Evolutionary conservation across 2,329 filamentous ascomycete genomes (phyloP).

Genomic region (Neopestalotiopsis rosae): DNA sequence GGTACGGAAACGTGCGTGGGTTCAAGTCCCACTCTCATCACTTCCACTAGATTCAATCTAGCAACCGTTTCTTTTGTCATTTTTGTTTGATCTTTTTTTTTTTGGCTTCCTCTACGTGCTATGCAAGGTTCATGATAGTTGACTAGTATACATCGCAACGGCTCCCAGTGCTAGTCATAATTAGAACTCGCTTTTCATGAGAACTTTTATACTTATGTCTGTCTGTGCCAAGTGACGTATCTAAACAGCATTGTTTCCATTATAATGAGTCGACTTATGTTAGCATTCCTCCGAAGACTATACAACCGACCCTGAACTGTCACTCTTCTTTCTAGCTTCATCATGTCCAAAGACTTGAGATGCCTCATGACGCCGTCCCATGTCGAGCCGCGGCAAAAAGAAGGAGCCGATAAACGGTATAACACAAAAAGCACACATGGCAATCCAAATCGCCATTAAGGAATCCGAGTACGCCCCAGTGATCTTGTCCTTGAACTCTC

Average conservation of each 20-base stretch:
- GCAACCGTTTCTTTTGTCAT: background rate
- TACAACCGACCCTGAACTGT: background rate
- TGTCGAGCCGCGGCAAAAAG: background rate
- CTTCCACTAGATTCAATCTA: slow-evolving; percentile 6
- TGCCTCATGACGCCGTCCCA: background rate
- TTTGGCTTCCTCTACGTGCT: background rate
- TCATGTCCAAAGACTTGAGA: background rate
- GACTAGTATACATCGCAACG: background rate
- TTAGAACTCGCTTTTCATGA: background rate
- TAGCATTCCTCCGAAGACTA: background rate
- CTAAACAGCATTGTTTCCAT: too few relatives aligned
- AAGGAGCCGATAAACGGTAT: slow-evolving; percentile 8
- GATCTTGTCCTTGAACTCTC: slow-evolving; percentile 3
- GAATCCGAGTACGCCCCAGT: slow-evolving; percentile 6
- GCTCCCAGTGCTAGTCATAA: background rate
- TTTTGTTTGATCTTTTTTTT: background rate
- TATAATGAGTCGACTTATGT: too few relatives aligned
- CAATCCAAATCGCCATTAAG: slow-evolving; percentile 4
- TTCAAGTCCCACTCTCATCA: slow-evolving; percentile 16
- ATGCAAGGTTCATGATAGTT: background rate
- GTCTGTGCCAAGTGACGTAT: too few relatives aligned
- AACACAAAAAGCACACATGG: slow-evolving; percentile 13
- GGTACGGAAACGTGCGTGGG: slow-evolving; percentile 15
- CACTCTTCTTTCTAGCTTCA: background rate
- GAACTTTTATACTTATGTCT: too few relatives aligned